Base-by-base conservation (phyloP, 345 rosid species). In the Aegle marmelos region DNA sequence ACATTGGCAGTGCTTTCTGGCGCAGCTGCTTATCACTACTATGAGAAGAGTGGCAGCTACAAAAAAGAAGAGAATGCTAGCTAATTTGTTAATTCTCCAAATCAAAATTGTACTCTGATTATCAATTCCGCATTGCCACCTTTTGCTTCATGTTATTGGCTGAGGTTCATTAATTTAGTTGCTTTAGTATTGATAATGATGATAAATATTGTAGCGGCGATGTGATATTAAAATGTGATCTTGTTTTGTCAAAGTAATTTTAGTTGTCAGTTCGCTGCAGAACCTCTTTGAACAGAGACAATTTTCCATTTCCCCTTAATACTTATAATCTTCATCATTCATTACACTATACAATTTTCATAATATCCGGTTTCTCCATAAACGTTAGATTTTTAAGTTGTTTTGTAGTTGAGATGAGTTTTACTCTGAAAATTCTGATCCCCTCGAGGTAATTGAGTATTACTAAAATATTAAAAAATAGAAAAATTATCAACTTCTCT, bases 1-100 rank as follows among this genome's bases (percentile, higher is more conserved):
- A 91, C 96, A 33, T 48, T 91, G 81, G 92, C 87, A 16, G 91
- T 91, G 59, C 87, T 91, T 27, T 90, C 96, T 7, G 88, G 93
- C 22, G 96, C 93, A 58, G 93, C 93, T 6, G 86, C 86, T 72
- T 91, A 86, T 74, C 91, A 90, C 69, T 86, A 88, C 79, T 89
- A 88, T 53, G 90, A 89, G 72, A 86, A 86, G 81, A 80, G 64
- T 63, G 45, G 57, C 14, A 25, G 16, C 78, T 65, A 48, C 81
- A 65, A 80, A 80, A 74, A 73, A 39, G 64, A 17, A 60, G 50
- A 73, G 17, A 31, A 33, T 11, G 36, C 69, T 33, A 10, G 25
- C 70, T 36, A 68, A 50, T 24, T 45, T 45, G 3, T 45, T 53
- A 21, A 19, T 19, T 34, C 75, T 6, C 13, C 65, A 22, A 72